These are phyloP conservation scores for carrot (Daucus carota) DNA, from an alignment of 129 eudicot genomes.

Conservation along the genomic window DNA sequence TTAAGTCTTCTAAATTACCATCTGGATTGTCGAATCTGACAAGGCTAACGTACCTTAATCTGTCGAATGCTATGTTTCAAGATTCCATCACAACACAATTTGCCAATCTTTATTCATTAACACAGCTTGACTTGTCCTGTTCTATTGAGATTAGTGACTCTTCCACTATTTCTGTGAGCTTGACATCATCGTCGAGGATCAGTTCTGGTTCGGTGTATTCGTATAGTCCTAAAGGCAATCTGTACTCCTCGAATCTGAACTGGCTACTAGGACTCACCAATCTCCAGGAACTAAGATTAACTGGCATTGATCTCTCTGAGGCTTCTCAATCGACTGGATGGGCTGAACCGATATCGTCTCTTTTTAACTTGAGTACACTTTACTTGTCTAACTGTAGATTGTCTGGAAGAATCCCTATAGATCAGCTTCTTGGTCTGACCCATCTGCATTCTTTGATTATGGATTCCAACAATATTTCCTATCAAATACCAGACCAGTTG, in stretches of 20 bases:
- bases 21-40: constrained; percentile 23
- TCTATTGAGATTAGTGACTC: background rate
- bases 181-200: constrained; percentile 2
- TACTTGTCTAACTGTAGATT: constrained; percentile 7
- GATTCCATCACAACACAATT: constrained; percentile 14
- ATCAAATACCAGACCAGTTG: constrained; percentile 3
- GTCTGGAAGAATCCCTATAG: constrained; percentile 3
- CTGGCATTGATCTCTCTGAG: constrained; percentile 6
- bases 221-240: background rate
- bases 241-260: constrained; percentile 3
- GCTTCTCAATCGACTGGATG: constrained; percentile 1
- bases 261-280: constrained; percentile 9
- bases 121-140: constrained; percentile 12
- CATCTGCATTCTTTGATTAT: constrained; percentile 7
- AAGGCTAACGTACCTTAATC: constrained; percentile 16
- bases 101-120: constrained; percentile 7
- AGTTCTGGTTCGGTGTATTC: constrained; percentile 1
- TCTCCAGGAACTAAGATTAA: constrained; percentile 6
- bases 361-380: background rate
- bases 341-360: constrained; percentile 11
- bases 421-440: constrained; percentile 9
- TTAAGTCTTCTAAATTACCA: constrained; percentile 11
- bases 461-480: constrained; percentile 2
- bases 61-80: constrained; percentile 27
- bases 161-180: background rate